Evolutionary conservation across 495 filamentous ascomycete genomes (phyloP).

Genomic region (Hypomontagnella submonticulosa): DNA sequence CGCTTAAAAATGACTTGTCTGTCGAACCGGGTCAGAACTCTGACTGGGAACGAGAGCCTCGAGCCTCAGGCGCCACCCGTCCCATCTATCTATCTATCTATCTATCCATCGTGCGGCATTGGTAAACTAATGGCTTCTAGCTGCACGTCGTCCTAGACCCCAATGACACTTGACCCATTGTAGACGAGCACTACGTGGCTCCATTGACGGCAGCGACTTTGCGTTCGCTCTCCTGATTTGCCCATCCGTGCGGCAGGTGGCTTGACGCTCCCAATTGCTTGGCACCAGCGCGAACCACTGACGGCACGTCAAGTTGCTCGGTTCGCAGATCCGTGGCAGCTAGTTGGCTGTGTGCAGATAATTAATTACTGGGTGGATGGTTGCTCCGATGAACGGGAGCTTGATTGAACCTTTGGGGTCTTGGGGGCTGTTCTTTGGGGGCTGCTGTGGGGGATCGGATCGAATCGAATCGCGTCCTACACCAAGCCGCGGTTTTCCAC

Average conservation of each 20-base stretch:
- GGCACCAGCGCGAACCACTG: constrained; percentile 20
- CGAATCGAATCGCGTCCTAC: constrained; percentile 33
- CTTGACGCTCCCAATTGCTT: constrained; percentile 17
- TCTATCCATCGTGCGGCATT: constrained; percentile 23
- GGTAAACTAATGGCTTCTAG: constrained; percentile 7
- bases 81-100: constrained; percentile 13
- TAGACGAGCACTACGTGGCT: constrained; percentile 34
- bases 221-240: constrained; percentile 22
- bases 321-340: neutral
- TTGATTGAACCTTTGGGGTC: constrained; percentile 1
- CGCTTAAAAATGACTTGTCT: constrained; percentile 32
- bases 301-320: constrained; percentile 9
- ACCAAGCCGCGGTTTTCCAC: constrained; percentile 33
- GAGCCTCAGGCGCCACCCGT: constrained; percentile 17
- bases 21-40: constrained; percentile 20
- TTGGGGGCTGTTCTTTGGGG: constrained; percentile 29
- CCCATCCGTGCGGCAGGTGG: constrained; percentile 8
- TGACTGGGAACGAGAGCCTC: neutral
- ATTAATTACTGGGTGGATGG: neutral
- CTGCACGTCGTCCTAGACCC: constrained; percentile 15
- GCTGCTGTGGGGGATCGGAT: constrained; percentile 33
- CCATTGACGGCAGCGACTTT: constrained; percentile 28
- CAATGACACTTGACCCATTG: constrained; percentile 5
- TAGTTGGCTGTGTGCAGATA: constrained; percentile 15
- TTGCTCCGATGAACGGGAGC: constrained; percentile 18